These are phyloP conservation scores for Ascoidea asiatica DNA, from an alignment of 805 yeast genomes.

Conservation along the genomic window DNA sequence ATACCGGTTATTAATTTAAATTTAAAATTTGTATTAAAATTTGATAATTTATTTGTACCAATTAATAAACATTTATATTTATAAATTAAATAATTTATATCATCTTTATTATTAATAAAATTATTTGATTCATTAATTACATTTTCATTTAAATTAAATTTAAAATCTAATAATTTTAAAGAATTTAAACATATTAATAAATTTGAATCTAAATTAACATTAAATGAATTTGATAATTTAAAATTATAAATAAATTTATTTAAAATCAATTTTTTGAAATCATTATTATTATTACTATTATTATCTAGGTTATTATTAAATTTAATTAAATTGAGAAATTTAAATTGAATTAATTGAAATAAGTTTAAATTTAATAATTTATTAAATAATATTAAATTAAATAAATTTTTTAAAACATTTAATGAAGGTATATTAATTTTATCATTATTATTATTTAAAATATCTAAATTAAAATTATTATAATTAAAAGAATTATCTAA, in stretches of 20 bases:
- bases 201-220: neutral
- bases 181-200: neutral
- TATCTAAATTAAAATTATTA: slow-evolving; percentile 3
- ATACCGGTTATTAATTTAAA: neutral
- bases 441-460: slow-evolving; percentile 3
- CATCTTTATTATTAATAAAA: neutral
- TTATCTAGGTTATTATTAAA: neutral
- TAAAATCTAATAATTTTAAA: neutral
- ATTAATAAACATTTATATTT: slow-evolving; percentile 9
- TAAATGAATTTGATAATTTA: neutral
- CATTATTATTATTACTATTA: no score
- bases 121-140: neutral
- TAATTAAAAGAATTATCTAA: slow-evolving; percentile 7
- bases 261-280: neutral
- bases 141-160: neutral
- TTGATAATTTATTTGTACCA: slow-evolving; percentile 5
- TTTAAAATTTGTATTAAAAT: slow-evolving; percentile 5
- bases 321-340: no score
- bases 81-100: slow-evolving; percentile 9
- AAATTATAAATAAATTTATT: no score
- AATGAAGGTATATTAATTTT: neutral
- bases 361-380: no score
- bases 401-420: neutral
- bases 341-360: no score
- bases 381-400: no score